phyloP scores from a whole-genome alignment of 2,329 filamentous ascomycete species.

The Simplicillium sp. region DNA sequence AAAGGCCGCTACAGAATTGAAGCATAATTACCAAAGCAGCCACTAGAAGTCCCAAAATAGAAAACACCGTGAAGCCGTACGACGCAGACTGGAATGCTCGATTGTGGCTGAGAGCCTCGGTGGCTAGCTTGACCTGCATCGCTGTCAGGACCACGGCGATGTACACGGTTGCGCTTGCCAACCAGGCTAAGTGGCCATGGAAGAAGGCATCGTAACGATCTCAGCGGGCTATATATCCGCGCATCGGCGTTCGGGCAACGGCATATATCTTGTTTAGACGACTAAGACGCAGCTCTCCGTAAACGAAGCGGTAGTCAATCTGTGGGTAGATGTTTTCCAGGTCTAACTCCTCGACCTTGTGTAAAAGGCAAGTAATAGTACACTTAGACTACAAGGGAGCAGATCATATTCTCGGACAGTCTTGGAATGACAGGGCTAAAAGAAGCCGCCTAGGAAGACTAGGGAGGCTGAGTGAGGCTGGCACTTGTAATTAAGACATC shows the following conservation, averaged over 20 bases:
- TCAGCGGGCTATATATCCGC: constrained; percentile 4
- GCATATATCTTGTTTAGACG: constrained; percentile 5
- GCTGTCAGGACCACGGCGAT: constrained; percentile 30
- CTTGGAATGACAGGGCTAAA: too few species aligned
- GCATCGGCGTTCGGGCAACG: constrained; percentile 18
- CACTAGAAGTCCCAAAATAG: neutral
- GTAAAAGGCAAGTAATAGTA: too few species aligned
- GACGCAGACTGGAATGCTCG: neutral
- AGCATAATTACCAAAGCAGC: too few species aligned
- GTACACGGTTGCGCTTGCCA: constrained; percentile 24
- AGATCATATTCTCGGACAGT: too few species aligned
- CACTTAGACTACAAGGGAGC: too few species aligned
- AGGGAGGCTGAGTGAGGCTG: too few species aligned
- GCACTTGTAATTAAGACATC: too few species aligned
- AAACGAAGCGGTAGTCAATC: neutral
- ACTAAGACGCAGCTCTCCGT: neutral
- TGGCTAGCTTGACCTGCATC: constrained; percentile 31
- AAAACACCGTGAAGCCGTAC: neutral
- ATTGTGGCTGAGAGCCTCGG: neutral
- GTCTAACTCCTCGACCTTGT: constrained; percentile 1
- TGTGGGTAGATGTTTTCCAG: neutral
- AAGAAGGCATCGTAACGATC: constrained; percentile 7
- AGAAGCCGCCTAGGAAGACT: too few species aligned
- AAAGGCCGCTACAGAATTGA: too few species aligned
- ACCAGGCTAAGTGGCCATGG: constrained; percentile 24